phyloP scores from a whole-genome alignment of 805 yeast species.

The Yueomyces sp. region DNA sequence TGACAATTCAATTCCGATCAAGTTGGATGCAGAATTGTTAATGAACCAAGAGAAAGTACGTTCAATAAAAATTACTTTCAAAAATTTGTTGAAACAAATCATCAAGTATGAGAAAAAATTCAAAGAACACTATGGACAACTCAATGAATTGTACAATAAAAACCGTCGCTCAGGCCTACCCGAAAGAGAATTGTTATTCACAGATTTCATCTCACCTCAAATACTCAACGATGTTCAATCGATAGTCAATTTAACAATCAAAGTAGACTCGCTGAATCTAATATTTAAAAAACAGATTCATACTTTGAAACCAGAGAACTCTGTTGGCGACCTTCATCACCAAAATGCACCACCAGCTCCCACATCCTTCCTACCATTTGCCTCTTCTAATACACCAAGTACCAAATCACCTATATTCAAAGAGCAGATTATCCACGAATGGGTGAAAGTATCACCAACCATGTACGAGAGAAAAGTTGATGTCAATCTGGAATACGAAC shows the following conservation, averaged over 20 bases:
- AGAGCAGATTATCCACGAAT: constrained; percentile 14
- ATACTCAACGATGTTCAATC: constrained; percentile 21
- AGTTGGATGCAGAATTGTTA: constrained; percentile 24
- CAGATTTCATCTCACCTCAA: constrained; percentile 18
- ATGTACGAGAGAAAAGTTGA: constrained; percentile 22
- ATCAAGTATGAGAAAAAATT: constrained; percentile 9
- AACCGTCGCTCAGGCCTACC: constrained; percentile 7
- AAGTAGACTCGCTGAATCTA: constrained; percentile 10
- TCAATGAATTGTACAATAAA: constrained; percentile 17
- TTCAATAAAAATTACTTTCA: constrained; percentile 14
- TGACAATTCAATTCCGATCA: constrained; percentile 28
- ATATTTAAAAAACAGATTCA: constrained; percentile 20
- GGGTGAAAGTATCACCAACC: constrained; percentile 21
- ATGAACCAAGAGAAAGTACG: constrained; percentile 12
- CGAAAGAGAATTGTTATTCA: constrained; percentile 16
- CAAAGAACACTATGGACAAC: constrained; percentile 8
- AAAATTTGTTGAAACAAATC: constrained; percentile 5
- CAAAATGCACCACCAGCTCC: background rate
- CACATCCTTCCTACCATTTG: background rate
- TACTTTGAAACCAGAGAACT: constrained; percentile 4
- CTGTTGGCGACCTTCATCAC: background rate
- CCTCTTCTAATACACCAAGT: constrained; percentile 5
- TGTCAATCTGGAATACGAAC: constrained; percentile 30
- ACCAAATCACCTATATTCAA: constrained; percentile 10
- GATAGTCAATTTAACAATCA: constrained; percentile 14